Evolutionary conservation across 2,329 filamentous ascomycete genomes (phyloP).

Genomic region (Teratosphaeriaceae sp.): DNA sequence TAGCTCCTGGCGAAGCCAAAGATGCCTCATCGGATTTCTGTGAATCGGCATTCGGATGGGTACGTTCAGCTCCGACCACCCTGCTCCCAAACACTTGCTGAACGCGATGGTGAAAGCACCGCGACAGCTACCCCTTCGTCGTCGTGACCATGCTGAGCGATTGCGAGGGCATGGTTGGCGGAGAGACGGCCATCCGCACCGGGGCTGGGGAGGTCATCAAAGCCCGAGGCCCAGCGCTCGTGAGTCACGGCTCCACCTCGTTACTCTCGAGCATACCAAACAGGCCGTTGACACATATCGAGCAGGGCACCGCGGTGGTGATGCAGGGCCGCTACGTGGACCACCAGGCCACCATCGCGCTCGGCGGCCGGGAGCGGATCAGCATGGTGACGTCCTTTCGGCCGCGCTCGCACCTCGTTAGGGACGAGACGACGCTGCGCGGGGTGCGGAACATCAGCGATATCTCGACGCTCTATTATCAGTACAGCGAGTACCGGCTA

Average conservation of each 20-base stretch:
- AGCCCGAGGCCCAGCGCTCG: constrained; percentile 45
- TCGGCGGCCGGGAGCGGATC: constrained; percentile 55
- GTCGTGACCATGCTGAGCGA: constrained; percentile 60
- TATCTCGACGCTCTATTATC: constrained; percentile 51
- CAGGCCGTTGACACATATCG: not conserved
- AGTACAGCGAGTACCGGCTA: constrained; percentile 57
- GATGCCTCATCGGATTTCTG: constrained; percentile 35
- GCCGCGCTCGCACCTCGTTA: constrained; percentile 46
- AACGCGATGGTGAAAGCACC: too few species aligned
- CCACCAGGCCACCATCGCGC: constrained; percentile 55
- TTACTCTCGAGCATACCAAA: too few species aligned
- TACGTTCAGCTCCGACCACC: too few species aligned
- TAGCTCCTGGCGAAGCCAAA: constrained; percentile 41
- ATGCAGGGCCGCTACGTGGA: constrained; percentile 61
- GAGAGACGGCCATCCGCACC: constrained; percentile 54
- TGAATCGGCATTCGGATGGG: constrained; percentile 37
- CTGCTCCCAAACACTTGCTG: too few species aligned
- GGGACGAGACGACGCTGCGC: constrained; percentile 55
- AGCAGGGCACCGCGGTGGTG: constrained; percentile 54
- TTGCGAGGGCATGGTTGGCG: constrained; percentile 55
- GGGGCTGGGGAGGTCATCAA: constrained; percentile 50
- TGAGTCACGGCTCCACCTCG: too few species aligned
- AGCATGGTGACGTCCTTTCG: constrained; percentile 61
- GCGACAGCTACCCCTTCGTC: constrained; percentile 60
- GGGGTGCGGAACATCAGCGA: constrained; percentile 55